Conservation (phyloP, 202 grass and related monocot genomes). For the Dendrocalamus latiflorus region DNA sequence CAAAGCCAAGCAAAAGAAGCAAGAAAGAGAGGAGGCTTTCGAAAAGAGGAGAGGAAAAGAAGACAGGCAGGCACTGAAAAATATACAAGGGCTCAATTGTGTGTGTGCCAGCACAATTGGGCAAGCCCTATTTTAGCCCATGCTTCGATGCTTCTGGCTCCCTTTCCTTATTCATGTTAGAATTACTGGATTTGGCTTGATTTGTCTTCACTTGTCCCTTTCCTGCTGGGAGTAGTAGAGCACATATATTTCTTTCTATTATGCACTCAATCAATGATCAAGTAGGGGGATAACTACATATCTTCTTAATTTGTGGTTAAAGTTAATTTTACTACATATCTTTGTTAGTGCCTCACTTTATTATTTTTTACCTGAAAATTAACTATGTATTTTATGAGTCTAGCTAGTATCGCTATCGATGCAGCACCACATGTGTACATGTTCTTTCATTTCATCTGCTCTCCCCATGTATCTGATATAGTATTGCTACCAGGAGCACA, state of each 20-base stretch:
- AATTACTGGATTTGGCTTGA: slow-evolving; percentile 29
- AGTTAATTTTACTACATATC: slow-evolving; percentile 8
- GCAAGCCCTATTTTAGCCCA: slow-evolving; percentile 34
- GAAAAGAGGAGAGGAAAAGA: too few relatives aligned
- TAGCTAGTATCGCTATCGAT: not conserved
- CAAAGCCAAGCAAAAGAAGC: too few relatives aligned
- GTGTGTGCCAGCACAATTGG: not conserved
- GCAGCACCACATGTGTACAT: not conserved
- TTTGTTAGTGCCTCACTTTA: not conserved
- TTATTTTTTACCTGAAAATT: slow-evolving; percentile 9
- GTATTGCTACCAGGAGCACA: slow-evolving; percentile 13
- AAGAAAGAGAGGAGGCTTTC: too few relatives aligned
- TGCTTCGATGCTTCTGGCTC: slow-evolving; percentile 31
- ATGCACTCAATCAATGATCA: not conserved
- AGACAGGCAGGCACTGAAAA: too few relatives aligned
- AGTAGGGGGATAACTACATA: not conserved
- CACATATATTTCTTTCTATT: not conserved
- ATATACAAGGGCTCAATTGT: slow-evolving; percentile 15
- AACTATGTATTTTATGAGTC: not conserved
- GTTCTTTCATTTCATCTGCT: not conserved
- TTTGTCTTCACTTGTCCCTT: slow-evolving; percentile 30
- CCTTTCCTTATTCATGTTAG: slow-evolving; percentile 29
- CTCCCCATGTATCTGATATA: not conserved
- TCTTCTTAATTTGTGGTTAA: slow-evolving; percentile 18
- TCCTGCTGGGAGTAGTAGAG: not conserved